A percentile compares a stretch with the other conserved stretches of the same genome.
phyloP scores from a whole-genome alignment of 495 filamentous ascomycete species.

The Thozetella sp. region DNA sequence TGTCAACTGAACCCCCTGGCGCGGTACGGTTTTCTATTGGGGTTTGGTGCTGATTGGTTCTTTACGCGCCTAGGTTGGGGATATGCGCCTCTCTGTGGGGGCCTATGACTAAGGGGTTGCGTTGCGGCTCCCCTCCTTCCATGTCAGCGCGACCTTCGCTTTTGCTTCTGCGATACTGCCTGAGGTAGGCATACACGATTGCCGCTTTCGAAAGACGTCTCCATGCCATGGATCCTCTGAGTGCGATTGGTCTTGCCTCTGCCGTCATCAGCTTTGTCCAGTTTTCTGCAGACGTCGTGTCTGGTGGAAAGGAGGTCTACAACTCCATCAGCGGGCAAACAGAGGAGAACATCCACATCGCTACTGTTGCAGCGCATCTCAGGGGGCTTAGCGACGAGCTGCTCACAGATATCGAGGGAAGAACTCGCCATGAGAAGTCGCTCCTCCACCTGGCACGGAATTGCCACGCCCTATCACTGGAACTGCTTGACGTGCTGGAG shows the following conservation, averaged over 20 bases:
- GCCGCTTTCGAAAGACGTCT: neutral
- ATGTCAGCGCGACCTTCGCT: too few species aligned
- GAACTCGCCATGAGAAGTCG: neutral
- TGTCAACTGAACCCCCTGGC: too few species aligned
- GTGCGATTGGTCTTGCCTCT: neutral
- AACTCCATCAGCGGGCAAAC: neutral
- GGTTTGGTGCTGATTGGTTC: too few species aligned
- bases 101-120: too few species aligned
- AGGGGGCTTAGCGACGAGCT: neutral
- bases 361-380: neutral
- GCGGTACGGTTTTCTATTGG: too few species aligned
- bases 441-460: neutral
- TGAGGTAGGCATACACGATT: too few species aligned
- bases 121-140: too few species aligned
- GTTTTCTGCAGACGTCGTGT: neutral
- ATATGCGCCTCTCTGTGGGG: too few species aligned
- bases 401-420: neutral
- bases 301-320: neutral
- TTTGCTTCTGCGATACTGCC: too few species aligned
- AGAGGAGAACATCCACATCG: neutral
- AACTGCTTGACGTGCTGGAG: neutral
- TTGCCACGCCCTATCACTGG: neutral
- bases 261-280: neutral
- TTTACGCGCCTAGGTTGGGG: too few species aligned
- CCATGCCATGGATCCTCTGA: neutral